A percentile compares a stretch with the other conserved stretches of the same genome.
phyloP scores from a whole-genome alignment of 306 rosid genomes.

The Rosa lucieae region DNA sequence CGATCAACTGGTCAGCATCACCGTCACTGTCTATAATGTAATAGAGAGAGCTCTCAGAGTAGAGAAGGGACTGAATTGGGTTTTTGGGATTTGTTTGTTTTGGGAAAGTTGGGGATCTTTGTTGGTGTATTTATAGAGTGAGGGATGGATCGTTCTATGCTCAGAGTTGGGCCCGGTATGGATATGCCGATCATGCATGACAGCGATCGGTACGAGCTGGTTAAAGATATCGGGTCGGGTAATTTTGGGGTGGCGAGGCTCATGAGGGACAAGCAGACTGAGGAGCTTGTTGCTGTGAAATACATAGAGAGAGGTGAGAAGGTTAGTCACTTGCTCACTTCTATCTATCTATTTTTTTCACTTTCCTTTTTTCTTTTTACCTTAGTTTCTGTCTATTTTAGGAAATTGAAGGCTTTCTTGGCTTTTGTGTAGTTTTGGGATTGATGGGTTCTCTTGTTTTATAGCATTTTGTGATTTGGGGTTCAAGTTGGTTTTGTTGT shows the following conservation, averaged over 20 bases:
- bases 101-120: slow-evolving; percentile 3
- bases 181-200: slow-evolving; percentile 94
- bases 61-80: slow-evolving; percentile 23
- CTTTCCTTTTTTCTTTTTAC: not conserved
- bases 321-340: slow-evolving; percentile 49
- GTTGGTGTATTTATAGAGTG: slow-evolving; percentile 21
- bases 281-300: slow-evolving; percentile 91
- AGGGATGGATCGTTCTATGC: slow-evolving; percentile 58
- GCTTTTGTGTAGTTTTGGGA: not conserved
- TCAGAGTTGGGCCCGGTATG: slow-evolving; percentile 69
- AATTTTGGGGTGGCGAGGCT: slow-evolving; percentile 92
- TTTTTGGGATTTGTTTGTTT: slow-evolving; percentile 18
- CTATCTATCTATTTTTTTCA: not conserved
- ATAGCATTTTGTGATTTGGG: not conserved
- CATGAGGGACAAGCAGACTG: slow-evolving; percentile 88
- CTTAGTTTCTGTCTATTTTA: not conserved
- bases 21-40: slow-evolving; percentile 10
- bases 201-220: slow-evolving; percentile 88
- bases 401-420: not conserved
- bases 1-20: not conserved
- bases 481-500: slow-evolving; percentile 2
- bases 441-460: slow-evolving; percentile 6
- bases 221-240: slow-evolving; percentile 86
- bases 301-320: slow-evolving; percentile 99
- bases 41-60: not conserved